Conservation (phyloP, 2,329 filamentous ascomycete genomes). For the Rachicladosporium sp. region DNA sequence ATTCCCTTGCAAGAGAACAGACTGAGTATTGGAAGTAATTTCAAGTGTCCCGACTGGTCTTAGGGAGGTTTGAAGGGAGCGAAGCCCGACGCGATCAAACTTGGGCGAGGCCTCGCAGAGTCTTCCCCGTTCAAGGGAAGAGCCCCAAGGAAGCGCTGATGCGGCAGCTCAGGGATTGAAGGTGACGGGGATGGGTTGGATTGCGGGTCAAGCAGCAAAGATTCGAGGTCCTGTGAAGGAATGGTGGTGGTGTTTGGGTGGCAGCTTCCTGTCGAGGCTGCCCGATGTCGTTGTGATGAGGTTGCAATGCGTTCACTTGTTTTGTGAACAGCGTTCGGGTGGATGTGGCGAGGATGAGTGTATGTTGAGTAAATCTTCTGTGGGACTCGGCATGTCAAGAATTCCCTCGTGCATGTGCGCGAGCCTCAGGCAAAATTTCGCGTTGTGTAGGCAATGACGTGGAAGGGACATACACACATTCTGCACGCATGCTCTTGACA, state of each 20-base stretch:
- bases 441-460: too few relatives aligned
- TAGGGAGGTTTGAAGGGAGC: conserved; percentile 94
- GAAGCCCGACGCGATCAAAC: conserved; percentile 67
- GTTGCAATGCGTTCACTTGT: too few relatives aligned
- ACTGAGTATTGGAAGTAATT: conserved; percentile 10
- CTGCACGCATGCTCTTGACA: too few relatives aligned
- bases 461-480: too few relatives aligned
- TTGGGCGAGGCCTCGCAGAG: conserved; percentile 90
- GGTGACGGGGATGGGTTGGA: conserved; percentile 40
- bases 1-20: conserved; percentile 41
- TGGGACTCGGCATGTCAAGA: too few relatives aligned
- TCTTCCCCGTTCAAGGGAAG: conserved; percentile 99
- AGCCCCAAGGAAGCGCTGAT: conserved; percentile 97
- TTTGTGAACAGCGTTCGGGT: too few relatives aligned
- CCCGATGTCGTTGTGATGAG: conserved; percentile 26
- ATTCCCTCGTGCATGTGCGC: too few relatives aligned
- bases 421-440: too few relatives aligned
- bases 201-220: conserved; percentile 31
- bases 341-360: too few relatives aligned
- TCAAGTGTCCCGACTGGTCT: conserved; percentile 34
- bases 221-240: conserved; percentile 26
- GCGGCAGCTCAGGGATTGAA: conserved; percentile 83
- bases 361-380: too few relatives aligned
- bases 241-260: conserved; percentile 15
- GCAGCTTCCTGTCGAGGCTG: conserved; percentile 38